Conservation (phyloP, 352 stramenopile species). For the Phytophthora cryptogea region DNA sequence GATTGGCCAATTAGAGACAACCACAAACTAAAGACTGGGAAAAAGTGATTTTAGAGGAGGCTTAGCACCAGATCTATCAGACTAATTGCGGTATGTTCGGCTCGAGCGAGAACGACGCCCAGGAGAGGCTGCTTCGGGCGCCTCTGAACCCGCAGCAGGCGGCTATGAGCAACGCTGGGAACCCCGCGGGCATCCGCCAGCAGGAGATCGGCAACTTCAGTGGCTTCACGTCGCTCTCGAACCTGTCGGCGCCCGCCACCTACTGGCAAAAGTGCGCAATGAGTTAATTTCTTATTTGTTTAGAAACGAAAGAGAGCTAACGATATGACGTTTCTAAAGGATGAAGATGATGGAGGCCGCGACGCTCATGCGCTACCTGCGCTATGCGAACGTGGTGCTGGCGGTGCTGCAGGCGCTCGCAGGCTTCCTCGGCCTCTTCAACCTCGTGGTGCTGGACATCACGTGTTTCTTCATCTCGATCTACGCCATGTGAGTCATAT, state of each 20-base stretch:
- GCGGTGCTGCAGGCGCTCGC: slow-evolving; percentile 81
- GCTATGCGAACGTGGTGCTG: slow-evolving; percentile 84
- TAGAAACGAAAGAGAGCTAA: slow-evolving; percentile 8
- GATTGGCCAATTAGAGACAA: too few species aligned
- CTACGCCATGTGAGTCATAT: slow-evolving; percentile 79
- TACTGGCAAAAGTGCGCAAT: slow-evolving; percentile 46
- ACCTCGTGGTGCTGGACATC: slow-evolving; percentile 84
- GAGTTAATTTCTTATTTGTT: background rate
- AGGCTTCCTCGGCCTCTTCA: slow-evolving; percentile 85
- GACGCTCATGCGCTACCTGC: slow-evolving; percentile 79
- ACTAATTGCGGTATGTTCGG: slow-evolving; percentile 47
- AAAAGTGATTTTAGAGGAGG: too few species aligned
- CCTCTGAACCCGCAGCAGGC: slow-evolving; percentile 42
- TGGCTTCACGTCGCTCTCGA: slow-evolving; percentile 45
- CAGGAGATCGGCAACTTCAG: slow-evolving; percentile 28
- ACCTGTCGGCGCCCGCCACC: slow-evolving; percentile 32
- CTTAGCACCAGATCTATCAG: too few species aligned
- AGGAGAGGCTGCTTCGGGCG: slow-evolving; percentile 35
- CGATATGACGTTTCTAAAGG: slow-evolving; percentile 30
- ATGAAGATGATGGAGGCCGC: slow-evolving; percentile 71
- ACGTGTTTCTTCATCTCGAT: slow-evolving; percentile 88
- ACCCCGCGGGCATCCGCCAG: slow-evolving; percentile 28
- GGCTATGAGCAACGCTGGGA: slow-evolving; percentile 18
- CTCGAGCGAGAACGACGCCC: slow-evolving; percentile 27
- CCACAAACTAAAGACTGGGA: too few species aligned